Percentiles rank a stretch among this genome's conserved stretches.
These are phyloP conservation scores for Daldinia decipiens DNA, from an alignment of 495 filamentous ascomycete genomes.

Conservation along the genomic window DNA sequence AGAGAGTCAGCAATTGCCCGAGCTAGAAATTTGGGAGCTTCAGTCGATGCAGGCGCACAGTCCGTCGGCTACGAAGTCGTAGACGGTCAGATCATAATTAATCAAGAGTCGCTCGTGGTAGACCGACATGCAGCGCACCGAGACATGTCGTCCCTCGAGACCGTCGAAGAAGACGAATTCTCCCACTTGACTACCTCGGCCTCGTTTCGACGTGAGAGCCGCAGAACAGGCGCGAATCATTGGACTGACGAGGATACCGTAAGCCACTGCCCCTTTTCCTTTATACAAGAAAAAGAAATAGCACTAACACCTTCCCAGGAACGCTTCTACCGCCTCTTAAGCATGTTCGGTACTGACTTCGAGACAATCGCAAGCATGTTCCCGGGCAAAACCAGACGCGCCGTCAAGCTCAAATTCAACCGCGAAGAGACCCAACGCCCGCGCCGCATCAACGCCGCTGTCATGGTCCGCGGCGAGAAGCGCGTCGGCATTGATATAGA, in stretches of 20 bases:
- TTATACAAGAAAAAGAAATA: not conserved
- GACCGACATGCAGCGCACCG: slow-evolving; percentile 71
- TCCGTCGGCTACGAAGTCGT: slow-evolving; percentile 75
- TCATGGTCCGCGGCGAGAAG: slow-evolving; percentile 65
- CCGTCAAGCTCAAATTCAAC: slow-evolving; percentile 92
- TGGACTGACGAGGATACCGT: slow-evolving; percentile 80
- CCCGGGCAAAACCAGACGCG: slow-evolving; percentile 73
- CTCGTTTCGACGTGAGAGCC: slow-evolving; percentile 70
- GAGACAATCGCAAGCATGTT: slow-evolving; percentile 87
- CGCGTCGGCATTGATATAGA: slow-evolving; percentile 70
- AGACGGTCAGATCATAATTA: slow-evolving; percentile 84
- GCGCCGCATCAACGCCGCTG: slow-evolving; percentile 70
- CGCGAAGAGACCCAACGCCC: slow-evolving; percentile 87
- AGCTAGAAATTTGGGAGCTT: slow-evolving; percentile 41
- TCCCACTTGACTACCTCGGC: slow-evolving; percentile 78
- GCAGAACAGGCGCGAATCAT: slow-evolving; percentile 69
- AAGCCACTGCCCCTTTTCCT: not conserved
- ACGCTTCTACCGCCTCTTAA: slow-evolving; percentile 82
- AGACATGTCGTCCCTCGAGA: slow-evolving; percentile 58
- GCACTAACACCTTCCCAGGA: slow-evolving; percentile 52
- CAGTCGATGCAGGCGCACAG: slow-evolving; percentile 36
- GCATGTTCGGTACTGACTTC: slow-evolving; percentile 94
- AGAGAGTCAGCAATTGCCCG: slow-evolving; percentile 36
- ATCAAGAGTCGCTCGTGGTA: slow-evolving; percentile 78
- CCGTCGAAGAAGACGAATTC: slow-evolving; percentile 84